Percentiles rank a stretch among this genome's conserved stretches.
These are phyloP conservation scores for Curvularia sp. DNA, from an alignment of 2,329 filamentous ascomycete genomes.

Conservation along the genomic window DNA sequence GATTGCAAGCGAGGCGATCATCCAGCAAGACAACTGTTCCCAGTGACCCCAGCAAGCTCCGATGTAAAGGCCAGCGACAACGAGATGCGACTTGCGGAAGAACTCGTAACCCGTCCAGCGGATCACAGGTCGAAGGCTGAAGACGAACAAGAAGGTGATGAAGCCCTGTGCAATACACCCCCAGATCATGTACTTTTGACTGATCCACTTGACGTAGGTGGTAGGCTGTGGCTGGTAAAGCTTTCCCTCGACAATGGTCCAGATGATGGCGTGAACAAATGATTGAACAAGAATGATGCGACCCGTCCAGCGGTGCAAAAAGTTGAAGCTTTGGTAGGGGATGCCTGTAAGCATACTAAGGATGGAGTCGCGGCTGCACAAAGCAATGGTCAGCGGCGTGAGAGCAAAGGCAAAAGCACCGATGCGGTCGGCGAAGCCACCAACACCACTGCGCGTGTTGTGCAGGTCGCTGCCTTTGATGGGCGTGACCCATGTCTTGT, in stretches of 20 bases:
- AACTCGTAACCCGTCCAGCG: slow-evolving; percentile 18
- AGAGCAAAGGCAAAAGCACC: slow-evolving; percentile 15
- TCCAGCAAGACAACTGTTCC: slow-evolving; percentile 13
- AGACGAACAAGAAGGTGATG: slow-evolving; percentile 15
- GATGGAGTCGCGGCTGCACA: slow-evolving; percentile 15
- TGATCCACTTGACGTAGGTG: slow-evolving; percentile 11
- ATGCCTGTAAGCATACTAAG: slow-evolving; percentile 15
- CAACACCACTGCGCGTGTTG: slow-evolving; percentile 14
- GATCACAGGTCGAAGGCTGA: slow-evolving; percentile 15
- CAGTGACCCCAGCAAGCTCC: slow-evolving; percentile 16
- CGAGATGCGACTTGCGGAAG: slow-evolving; percentile 15
- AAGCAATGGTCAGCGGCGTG: slow-evolving; percentile 11
- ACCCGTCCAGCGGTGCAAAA: slow-evolving; percentile 16
- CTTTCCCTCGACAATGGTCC: slow-evolving; percentile 14
- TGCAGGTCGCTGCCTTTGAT: slow-evolving; percentile 8
- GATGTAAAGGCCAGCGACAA: slow-evolving; percentile 12
- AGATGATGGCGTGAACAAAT: slow-evolving; percentile 14
- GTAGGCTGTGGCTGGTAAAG: slow-evolving; percentile 15
- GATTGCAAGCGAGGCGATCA: slow-evolving; percentile 11
- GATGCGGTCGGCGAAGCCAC: slow-evolving; percentile 13
- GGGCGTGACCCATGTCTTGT: slow-evolving; percentile 15
- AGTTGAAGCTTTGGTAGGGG: slow-evolving; percentile 15
- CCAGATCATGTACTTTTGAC: slow-evolving; percentile 16
- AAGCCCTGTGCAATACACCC: slow-evolving; percentile 12
- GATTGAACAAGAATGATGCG: slow-evolving; percentile 15